Evolutionary conservation across 192 early-diverging fungal genomes (phyloP).

Genomic region (Gamsiella multidivaricata): DNA sequence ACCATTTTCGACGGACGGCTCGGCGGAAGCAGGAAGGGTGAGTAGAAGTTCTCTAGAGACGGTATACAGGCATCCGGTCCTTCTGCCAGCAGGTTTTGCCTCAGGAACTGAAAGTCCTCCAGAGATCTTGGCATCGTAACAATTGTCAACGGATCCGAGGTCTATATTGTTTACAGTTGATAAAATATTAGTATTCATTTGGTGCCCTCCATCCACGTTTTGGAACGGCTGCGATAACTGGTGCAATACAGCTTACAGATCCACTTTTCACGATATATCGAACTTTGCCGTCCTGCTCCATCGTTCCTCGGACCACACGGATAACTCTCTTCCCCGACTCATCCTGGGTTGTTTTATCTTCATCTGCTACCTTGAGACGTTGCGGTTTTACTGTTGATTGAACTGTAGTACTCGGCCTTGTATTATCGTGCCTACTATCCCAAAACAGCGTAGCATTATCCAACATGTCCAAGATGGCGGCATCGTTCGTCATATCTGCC

Average conservation of each 20-base stretch:
- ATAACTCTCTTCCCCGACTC: slow-evolving; percentile 30
- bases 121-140: slow-evolving; percentile 55
- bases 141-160: slow-evolving; percentile 31
- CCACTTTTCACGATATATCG: slow-evolving; percentile 57
- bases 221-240: too few species aligned
- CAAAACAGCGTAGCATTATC: slow-evolving; percentile 51
- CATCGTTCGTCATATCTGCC: slow-evolving; percentile 53
- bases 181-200: background rate
- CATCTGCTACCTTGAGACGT: background rate
- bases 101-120: slow-evolving; percentile 59
- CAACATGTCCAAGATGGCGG: slow-evolving; percentile 30
- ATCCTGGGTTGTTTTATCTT: background rate
- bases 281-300: slow-evolving; percentile 40
- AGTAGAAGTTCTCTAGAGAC: slow-evolving; percentile 49
- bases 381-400: background rate
- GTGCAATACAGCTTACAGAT: slow-evolving; percentile 36
- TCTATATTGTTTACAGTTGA: slow-evolving; percentile 1
- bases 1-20: slow-evolving; percentile 53
- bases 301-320: slow-evolving; percentile 43
- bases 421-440: background rate
- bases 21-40: slow-evolving; percentile 51
- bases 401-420: too few species aligned
- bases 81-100: slow-evolving; percentile 53
- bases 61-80: slow-evolving; percentile 58
- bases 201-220: background rate